Evolutionary conservation across 2,329 filamentous ascomycete species (phyloP).

Genomic region (Daldinia sp.): DNA sequence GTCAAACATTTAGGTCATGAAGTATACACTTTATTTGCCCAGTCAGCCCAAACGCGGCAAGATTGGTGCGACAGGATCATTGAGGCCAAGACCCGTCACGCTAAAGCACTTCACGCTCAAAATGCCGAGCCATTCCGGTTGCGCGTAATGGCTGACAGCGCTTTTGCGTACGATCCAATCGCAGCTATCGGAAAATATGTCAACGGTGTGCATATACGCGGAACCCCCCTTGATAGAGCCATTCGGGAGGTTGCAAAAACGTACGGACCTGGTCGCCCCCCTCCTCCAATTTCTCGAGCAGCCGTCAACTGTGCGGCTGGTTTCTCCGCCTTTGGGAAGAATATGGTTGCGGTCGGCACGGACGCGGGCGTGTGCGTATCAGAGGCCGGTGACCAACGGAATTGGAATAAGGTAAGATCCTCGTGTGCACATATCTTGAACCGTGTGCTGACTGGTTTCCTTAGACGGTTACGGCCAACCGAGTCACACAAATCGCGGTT

Average conservation of each 20-base stretch:
- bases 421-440: slow-evolving; percentile 8
- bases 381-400: slow-evolving; percentile 86
- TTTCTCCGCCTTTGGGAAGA: slow-evolving; percentile 83
- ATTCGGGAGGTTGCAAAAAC: slow-evolving; percentile 86
- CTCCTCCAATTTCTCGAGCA: slow-evolving; percentile 81
- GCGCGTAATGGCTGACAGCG: slow-evolving; percentile 88
- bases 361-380: slow-evolving; percentile 94
- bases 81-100: slow-evolving; percentile 93
- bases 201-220: slow-evolving; percentile 77
- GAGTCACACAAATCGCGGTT: slow-evolving; percentile 91
- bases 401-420: slow-evolving; percentile 81
- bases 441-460: slow-evolving; percentile 27
- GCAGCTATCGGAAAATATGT: slow-evolving; percentile 66
- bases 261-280: slow-evolving; percentile 74
- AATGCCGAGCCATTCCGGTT: slow-evolving; percentile 96
- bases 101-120: slow-evolving; percentile 85
- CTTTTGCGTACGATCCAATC: slow-evolving; percentile 80
- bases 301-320: slow-evolving; percentile 92
- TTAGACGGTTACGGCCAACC: slow-evolving; percentile 76
- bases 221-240: slow-evolving; percentile 89
- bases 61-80: slow-evolving; percentile 96
- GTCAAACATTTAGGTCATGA: slow-evolving; percentile 96
- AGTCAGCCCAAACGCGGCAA: slow-evolving; percentile 74
- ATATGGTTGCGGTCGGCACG: slow-evolving; percentile 92
- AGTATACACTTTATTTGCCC: slow-evolving; percentile 88